phyloP scores from a whole-genome alignment of 2,329 filamentous ascomycete species.

The Epichloe gansuensis region DNA sequence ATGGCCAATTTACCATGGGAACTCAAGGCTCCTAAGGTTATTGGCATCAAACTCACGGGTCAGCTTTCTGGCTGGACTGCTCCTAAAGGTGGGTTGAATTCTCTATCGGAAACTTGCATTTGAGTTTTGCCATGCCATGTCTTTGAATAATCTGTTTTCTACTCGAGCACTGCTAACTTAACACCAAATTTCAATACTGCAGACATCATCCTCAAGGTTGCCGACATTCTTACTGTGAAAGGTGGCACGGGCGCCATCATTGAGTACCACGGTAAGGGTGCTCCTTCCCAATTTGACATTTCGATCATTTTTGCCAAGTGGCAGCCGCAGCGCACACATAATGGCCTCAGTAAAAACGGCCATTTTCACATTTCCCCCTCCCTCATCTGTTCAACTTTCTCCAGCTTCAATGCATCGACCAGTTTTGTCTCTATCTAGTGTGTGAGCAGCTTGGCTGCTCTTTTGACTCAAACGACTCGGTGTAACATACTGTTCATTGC shows the following conservation, averaged over 20 bases:
- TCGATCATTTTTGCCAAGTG: too few relatives aligned
- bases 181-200: conserved; percentile 2
- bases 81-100: conserved; percentile 61
- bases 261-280: conserved; percentile 46
- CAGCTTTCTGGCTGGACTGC: conserved; percentile 81
- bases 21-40: conserved; percentile 92
- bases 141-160: neutral
- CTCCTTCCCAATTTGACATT: too few relatives aligned
- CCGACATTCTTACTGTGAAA: conserved; percentile 94
- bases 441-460: too few relatives aligned
- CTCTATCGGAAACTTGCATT: neutral
- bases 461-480: too few relatives aligned
- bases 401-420: too few relatives aligned
- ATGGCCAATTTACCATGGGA: conserved; percentile 98
- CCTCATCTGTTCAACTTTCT: too few relatives aligned
- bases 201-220: conserved; percentile 97
- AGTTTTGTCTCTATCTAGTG: too few relatives aligned
- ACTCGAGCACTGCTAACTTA: neutral
- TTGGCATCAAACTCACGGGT: conserved; percentile 92
- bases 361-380: too few relatives aligned
- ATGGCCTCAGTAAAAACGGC: too few relatives aligned
- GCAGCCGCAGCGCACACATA: too few relatives aligned
- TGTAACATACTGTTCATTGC: too few relatives aligned
- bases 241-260: conserved; percentile 89
- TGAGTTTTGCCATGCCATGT: neutral